These are phyloP conservation scores for Tetrapisispora nanseiensis DNA, from an alignment of 805 yeast species.

Conservation along the genomic window DNA sequence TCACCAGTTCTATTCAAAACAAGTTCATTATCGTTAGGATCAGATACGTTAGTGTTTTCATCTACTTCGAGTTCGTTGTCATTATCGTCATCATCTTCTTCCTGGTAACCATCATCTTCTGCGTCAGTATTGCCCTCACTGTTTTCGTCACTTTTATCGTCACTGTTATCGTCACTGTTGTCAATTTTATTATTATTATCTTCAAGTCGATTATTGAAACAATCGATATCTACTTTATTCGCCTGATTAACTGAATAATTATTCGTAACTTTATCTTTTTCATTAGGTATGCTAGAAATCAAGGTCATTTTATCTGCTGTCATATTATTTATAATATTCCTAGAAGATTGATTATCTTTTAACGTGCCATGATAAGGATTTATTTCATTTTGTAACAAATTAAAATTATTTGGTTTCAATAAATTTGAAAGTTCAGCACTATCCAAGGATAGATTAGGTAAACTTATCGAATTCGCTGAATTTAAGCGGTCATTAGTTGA, in stretches of 20 bases:
- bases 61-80: constrained; percentile 13
- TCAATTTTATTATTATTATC: no score
- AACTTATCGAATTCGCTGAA: constrained; percentile 7
- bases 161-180: neutral
- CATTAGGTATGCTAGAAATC: neutral
- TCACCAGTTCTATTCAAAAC: constrained; percentile 15
- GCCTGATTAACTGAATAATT: neutral
- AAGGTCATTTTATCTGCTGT: neutral
- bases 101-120: constrained; percentile 12
- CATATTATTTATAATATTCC: neutral
- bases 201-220: no score
- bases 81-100: constrained; percentile 13
- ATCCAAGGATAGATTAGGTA: constrained; percentile 17
- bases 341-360: neutral
- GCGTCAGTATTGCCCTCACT: constrained; percentile 7
- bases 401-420: neutral
- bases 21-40: constrained; percentile 14
- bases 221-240: neutral
- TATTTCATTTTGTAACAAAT: neutral
- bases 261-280: neutral
- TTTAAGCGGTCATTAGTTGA: neutral
- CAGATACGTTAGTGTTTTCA: constrained; percentile 7
- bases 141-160: constrained; percentile 2
- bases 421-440: constrained; percentile 12
- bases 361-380: neutral